These are phyloP conservation scores for Amauroascus verrucosus DNA, from an alignment of 2,329 filamentous ascomycete species.

Conservation along the genomic window DNA sequence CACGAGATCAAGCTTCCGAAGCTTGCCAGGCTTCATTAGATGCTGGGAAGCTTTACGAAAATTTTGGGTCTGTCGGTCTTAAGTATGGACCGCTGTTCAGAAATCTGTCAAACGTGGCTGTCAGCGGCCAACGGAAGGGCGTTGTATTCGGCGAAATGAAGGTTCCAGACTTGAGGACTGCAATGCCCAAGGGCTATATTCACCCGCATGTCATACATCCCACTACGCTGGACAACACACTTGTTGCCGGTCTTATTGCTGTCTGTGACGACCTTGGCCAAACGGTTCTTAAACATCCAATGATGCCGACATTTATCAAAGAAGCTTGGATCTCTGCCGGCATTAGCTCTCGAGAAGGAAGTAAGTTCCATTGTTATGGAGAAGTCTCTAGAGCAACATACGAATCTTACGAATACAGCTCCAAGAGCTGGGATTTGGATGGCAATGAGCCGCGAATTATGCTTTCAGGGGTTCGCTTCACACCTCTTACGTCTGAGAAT, in stretches of 20 bases:
- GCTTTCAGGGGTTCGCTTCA: slow-evolving; percentile 7
- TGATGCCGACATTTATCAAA: slow-evolving; percentile 26
- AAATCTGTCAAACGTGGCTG: slow-evolving; percentile 21
- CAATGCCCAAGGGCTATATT: slow-evolving; percentile 12
- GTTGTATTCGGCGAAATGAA: slow-evolving; percentile 19
- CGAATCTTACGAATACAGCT: slow-evolving; percentile 22
- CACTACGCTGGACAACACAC: slow-evolving; percentile 20
- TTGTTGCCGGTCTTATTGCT: slow-evolving; percentile 24
- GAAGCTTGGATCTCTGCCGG: slow-evolving; percentile 27
- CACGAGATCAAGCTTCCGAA: slow-evolving; percentile 14
- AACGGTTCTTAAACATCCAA: slow-evolving; percentile 19
- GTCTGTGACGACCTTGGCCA: slow-evolving; percentile 21
- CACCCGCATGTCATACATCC: slow-evolving; percentile 16
- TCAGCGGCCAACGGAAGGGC: slow-evolving; percentile 18
- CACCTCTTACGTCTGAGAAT: slow-evolving; percentile 2
- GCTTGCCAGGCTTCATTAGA: slow-evolving; percentile 20
- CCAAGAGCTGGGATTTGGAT: slow-evolving; percentile 8
- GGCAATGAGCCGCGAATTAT: slow-evolving; percentile 8
- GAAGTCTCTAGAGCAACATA: slow-evolving; percentile 31
- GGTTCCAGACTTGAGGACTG: slow-evolving; percentile 16
- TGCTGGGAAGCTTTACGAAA: slow-evolving; percentile 22
- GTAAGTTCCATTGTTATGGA: slow-evolving; percentile 28
- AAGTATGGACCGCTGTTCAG: slow-evolving; percentile 25
- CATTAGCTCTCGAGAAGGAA: slow-evolving; percentile 16
- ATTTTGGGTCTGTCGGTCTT: slow-evolving; percentile 22